Base-by-base conservation (phyloP, 2,329 filamentous ascomycete species). In the Neoarthrinium moseri region DNA sequence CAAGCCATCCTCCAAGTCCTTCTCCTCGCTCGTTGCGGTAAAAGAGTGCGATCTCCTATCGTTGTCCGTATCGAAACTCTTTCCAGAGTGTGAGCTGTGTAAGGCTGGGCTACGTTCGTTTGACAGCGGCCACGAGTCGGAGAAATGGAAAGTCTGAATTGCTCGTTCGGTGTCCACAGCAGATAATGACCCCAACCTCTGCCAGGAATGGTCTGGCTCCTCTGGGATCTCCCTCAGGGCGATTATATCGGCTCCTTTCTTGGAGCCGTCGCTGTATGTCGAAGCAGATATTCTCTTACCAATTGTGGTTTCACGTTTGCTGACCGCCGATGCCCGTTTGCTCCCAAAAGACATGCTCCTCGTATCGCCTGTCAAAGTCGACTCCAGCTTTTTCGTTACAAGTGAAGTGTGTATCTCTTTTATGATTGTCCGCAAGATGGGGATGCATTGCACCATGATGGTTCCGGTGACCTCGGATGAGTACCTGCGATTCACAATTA, bases 361-460 rank as follows among this genome's bases (percentile, higher is more conserved):
- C 18, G 8, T 32, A 20, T 23, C 40, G 10, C n/a, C 29, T 8
- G 26, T 26, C 27, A 26, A 21, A 12, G 13, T n/a, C 3, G 41
- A 44, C 13, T 34, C 45, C 18, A 54, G 33, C 15, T 48, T 49
- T 23, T 47, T 64, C 4, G 64, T 69, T 3, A 64, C 65, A 22
- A 72, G 46, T 0, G 67, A 65, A 1, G 63, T 65, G 46, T 66
- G 62, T n/a, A 71, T 58, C 24, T 73, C 68, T 34, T 66, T 63
- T 32, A 78, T 50, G 17, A 78, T 66, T 0, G 74, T 72, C 8
- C 75, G 69, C 6, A 78, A 54, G 13, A 79, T 70, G 2, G 75
- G 75, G 3, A 79, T 71, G 48, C 73, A 78, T 52, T 78, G 75
- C 4, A 78, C 75, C 34, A 79, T 77, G 51, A 79, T 76, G 21